Conservation (phyloP, 208 protist genomes). For the Crithidia brevicula region DNA sequence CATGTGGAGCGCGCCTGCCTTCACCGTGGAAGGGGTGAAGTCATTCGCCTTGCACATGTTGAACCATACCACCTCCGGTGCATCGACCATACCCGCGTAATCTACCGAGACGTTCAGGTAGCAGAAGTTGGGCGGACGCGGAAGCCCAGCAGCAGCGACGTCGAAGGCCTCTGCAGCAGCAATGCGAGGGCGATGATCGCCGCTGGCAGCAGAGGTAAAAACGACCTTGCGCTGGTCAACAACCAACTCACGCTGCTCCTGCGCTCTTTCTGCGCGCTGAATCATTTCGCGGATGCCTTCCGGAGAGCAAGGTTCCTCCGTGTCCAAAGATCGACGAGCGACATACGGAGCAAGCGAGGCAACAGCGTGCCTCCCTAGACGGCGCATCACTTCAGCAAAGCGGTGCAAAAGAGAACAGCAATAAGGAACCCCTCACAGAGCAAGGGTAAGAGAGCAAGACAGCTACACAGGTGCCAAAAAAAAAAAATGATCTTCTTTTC, state of each 20-base stretch:
- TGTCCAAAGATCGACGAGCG: slow-evolving; percentile 7
- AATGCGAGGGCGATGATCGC: slow-evolving; percentile 80
- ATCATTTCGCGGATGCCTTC: slow-evolving; percentile 63
- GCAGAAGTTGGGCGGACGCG: slow-evolving; percentile 84
- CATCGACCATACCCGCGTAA: slow-evolving; percentile 82
- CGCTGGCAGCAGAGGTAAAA: slow-evolving; percentile 74
- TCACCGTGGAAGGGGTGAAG: slow-evolving; percentile 70
- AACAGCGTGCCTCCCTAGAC: neutral
- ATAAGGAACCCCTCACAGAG: too few species aligned
- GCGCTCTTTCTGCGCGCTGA: slow-evolving; percentile 56
- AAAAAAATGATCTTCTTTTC: too few species aligned
- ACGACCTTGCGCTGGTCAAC: slow-evolving; percentile 79
- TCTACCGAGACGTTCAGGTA: slow-evolving; percentile 83
- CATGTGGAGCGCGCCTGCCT: slow-evolving; percentile 77
- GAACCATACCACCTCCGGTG: slow-evolving; percentile 87
- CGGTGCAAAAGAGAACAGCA: slow-evolving; percentile 11
- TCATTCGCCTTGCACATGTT: slow-evolving; percentile 77
- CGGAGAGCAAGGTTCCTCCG: slow-evolving; percentile 42
- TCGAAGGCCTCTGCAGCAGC: slow-evolving; percentile 89
- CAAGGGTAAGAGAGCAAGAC: too few species aligned
- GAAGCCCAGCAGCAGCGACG: slow-evolving; percentile 76
- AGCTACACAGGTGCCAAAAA: too few species aligned
- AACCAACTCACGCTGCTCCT: slow-evolving; percentile 48
- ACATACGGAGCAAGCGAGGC: neutral
- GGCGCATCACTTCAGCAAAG: slow-evolving; percentile 14